phyloP scores from a whole-genome alignment of 208 protist genomes.

The Phytomonas sp. region DNA sequence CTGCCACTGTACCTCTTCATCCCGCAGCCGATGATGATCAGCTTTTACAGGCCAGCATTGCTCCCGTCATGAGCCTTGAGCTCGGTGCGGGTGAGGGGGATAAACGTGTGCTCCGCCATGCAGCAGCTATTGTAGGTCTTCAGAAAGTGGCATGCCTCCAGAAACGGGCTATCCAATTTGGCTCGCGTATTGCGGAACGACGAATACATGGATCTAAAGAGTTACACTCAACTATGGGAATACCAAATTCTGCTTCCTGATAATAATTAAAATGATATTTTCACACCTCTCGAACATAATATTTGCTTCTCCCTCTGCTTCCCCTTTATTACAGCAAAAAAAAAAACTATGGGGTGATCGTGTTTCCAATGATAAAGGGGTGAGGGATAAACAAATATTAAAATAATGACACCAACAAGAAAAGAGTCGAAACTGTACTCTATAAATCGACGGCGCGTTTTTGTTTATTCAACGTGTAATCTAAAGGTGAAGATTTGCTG shows the following conservation, averaged over 20 bases:
- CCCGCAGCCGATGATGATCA: background rate
- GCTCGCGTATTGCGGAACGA: slow-evolving; percentile 89
- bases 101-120: slow-evolving; percentile 84
- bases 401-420: background rate
- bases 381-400: background rate
- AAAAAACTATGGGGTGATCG: background rate
- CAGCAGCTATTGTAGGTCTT: slow-evolving; percentile 82
- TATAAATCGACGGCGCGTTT: background rate
- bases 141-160: slow-evolving; percentile 57
- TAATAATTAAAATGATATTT: background rate
- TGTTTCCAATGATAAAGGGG: background rate
- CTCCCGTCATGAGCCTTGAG: slow-evolving; percentile 54
- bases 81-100: slow-evolving; percentile 82
- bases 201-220: slow-evolving; percentile 28
- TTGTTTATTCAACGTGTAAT: no score
- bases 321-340: background rate
- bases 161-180: slow-evolving; percentile 97
- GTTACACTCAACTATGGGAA: slow-evolving; percentile 7
- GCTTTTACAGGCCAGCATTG: slow-evolving; percentile 35
- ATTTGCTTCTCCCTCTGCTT: background rate
- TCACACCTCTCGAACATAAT: background rate
- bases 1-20: background rate
- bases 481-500: background rate
- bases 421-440: background rate
- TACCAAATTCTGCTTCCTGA: background rate